Percentiles rank a stretch among this genome's conserved stretches.
Evolutionary conservation across 208 protist species (phyloP).

Genomic region (Jaenimonas drosophilae): DNA sequence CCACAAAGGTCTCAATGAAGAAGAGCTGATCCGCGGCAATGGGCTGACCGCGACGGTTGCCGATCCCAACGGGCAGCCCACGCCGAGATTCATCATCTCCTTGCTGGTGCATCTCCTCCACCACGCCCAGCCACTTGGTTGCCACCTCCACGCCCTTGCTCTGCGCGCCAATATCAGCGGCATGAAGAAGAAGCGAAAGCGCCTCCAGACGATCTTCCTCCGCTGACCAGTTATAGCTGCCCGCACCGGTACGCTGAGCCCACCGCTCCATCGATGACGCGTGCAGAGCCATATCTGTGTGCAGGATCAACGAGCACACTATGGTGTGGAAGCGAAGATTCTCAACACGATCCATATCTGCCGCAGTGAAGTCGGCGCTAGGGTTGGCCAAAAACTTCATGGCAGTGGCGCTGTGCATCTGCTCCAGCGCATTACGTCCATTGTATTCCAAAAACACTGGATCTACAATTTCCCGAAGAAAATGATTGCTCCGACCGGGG

Average conservation of each 20-base stretch:
- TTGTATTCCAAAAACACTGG: conserved; percentile 40
- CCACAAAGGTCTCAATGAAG: conserved; percentile 68
- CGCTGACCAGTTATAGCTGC: conserved; percentile 20
- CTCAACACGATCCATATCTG: conserved; percentile 25
- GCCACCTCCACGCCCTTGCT: conserved; percentile 43
- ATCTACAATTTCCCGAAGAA: conserved; percentile 43
- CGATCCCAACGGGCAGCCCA: conserved; percentile 33
- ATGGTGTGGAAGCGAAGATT: conserved; percentile 53
- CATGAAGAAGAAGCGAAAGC: conserved; percentile 52
- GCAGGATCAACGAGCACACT: conserved; percentile 28
- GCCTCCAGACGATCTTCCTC: conserved; percentile 37
- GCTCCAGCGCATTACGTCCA: conserved; percentile 43
- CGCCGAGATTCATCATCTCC: conserved; percentile 47
- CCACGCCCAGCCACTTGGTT: conserved; percentile 55
- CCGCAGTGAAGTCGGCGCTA: conserved; percentile 53
- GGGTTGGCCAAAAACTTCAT: conserved; percentile 38
- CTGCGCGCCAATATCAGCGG: conserved; percentile 67
- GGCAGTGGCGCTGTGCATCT: conserved; percentile 65
- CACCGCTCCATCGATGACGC: conserved; percentile 12
- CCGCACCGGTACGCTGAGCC: conserved; percentile 1
- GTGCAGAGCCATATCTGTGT: conserved; percentile 67
- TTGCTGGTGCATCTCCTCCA: conserved; percentile 72
- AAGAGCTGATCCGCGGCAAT: conserved; percentile 38
- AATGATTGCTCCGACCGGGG: conserved; percentile 44
- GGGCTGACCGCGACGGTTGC: conserved; percentile 11